Percentiles rank a stretch among this genome's conserved stretches.
Evolutionary conservation across 2,329 filamentous ascomycete genomes (phyloP).

Genomic region (Ascocoryne sarcoides): DNA sequence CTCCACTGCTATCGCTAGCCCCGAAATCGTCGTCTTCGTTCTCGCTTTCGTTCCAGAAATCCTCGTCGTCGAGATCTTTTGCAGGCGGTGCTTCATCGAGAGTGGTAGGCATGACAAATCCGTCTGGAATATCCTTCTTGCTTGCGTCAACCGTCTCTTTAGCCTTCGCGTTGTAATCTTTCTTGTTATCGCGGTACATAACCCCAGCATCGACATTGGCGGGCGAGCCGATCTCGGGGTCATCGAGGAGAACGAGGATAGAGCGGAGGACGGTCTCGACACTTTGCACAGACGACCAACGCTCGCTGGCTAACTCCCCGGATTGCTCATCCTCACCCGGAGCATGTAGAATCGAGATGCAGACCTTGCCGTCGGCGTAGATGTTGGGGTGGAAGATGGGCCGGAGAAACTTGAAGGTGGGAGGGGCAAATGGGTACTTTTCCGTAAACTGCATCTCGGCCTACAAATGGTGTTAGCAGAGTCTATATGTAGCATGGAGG

Average conservation of each 20-base stretch:
- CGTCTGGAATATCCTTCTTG: slow-evolving; percentile 69
- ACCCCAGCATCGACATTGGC: slow-evolving; percentile 93
- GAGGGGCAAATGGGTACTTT: slow-evolving; percentile 86
- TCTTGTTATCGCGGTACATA: slow-evolving; percentile 66
- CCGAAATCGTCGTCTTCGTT: slow-evolving; percentile 66
- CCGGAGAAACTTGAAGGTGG: slow-evolving; percentile 75
- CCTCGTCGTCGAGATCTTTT: slow-evolving; percentile 63
- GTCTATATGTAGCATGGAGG: not conserved
- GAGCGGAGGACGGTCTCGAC: slow-evolving; percentile 93
- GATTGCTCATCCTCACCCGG: slow-evolving; percentile 91
- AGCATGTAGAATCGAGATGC: slow-evolving; percentile 91
- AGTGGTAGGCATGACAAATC: slow-evolving; percentile 73
- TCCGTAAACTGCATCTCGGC: slow-evolving; percentile 78
- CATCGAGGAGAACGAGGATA: slow-evolving; percentile 83
- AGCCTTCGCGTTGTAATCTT: slow-evolving; percentile 62
- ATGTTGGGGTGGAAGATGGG: slow-evolving; percentile 90
- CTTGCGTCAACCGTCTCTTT: slow-evolving; percentile 62
- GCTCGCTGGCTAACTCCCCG: slow-evolving; percentile 79
- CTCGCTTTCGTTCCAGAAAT: slow-evolving; percentile 74
- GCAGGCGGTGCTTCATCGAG: slow-evolving; percentile 52
- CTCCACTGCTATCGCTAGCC: slow-evolving; percentile 56
- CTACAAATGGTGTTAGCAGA: slow-evolving; percentile 29
- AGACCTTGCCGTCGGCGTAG: slow-evolving; percentile 81
- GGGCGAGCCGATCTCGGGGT: slow-evolving; percentile 86
- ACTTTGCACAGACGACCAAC: slow-evolving; percentile 89